phyloP scores from a whole-genome alignment of 768 basidiomycete genomes.

The Porpolomopsis calyptriformis region DNA sequence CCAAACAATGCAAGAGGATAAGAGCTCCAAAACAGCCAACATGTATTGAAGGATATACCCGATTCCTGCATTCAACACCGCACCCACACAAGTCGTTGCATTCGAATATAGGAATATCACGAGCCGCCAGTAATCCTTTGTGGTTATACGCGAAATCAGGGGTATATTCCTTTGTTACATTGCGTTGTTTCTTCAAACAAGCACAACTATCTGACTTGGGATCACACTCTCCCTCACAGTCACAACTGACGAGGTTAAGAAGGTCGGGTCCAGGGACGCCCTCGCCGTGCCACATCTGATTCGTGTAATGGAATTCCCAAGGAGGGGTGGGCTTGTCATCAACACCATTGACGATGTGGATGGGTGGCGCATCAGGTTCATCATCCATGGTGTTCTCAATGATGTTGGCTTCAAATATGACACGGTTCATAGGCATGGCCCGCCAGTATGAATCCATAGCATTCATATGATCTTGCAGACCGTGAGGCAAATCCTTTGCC shows the following conservation, averaged over 20 bases:
- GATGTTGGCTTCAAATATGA: constrained; percentile 57
- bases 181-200: constrained; percentile 51
- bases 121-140: constrained; percentile 39
- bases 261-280: constrained; percentile 59
- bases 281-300: constrained; percentile 64
- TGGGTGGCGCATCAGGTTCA: constrained; percentile 59
- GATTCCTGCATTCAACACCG: constrained; percentile 69
- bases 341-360: constrained; percentile 57
- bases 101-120: constrained; percentile 65
- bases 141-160: constrained; percentile 62
- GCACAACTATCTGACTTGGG: constrained; percentile 63
- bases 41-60: constrained; percentile 37
- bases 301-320: constrained; percentile 85
- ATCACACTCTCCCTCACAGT: constrained; percentile 55
- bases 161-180: constrained; percentile 24
- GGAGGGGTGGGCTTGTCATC: constrained; percentile 62
- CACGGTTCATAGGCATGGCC: constrained; percentile 32
- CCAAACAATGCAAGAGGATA: constrained; percentile 3
- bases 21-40: not conserved
- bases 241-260: constrained; percentile 51
- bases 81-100: constrained; percentile 79
- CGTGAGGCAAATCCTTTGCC: constrained; percentile 47
- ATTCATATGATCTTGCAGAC: constrained; percentile 60
- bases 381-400: constrained; percentile 51
- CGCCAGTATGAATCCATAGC: constrained; percentile 31